Percentiles rank a stretch among this genome's conserved stretches.
Conservation (phyloP, 176 grass and related monocot species). For the Musa beccarii region DNA sequence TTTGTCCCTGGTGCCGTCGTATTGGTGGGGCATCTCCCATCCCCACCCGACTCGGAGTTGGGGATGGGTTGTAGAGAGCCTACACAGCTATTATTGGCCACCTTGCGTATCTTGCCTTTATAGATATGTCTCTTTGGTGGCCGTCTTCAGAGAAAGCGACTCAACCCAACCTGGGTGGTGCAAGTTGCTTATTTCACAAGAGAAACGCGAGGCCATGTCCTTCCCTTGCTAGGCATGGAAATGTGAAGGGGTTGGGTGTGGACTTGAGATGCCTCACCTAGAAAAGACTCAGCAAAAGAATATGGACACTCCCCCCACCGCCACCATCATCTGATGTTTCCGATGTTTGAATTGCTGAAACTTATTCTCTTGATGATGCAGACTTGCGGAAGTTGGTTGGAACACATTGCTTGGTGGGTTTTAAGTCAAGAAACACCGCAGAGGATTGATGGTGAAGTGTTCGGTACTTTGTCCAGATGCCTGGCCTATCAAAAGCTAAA, state of each 20-base stretch:
- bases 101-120: conserved; percentile 2
- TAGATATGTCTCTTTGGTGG: conserved; percentile 3
- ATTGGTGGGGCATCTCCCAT: neutral
- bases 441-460: neutral
- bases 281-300: neutral
- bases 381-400: neutral
- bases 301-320: too few relatives aligned
- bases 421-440: neutral
- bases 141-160: conserved; percentile 1
- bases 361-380: neutral
- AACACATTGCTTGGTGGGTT: neutral
- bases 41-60: neutral
- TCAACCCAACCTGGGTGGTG: neutral
- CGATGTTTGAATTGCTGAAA: neutral
- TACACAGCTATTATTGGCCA: neutral
- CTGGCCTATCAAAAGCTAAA: neutral
- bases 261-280: neutral
- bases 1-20: neutral
- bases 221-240: neutral
- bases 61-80: neutral
- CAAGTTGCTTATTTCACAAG: conserved; percentile 1
- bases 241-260: neutral
- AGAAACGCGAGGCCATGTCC: neutral
- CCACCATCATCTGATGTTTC: neutral
- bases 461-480: neutral